Evolutionary conservation across 2,329 filamentous ascomycete species (phyloP).

Genomic region (Nigrograna mackinnonii): DNA sequence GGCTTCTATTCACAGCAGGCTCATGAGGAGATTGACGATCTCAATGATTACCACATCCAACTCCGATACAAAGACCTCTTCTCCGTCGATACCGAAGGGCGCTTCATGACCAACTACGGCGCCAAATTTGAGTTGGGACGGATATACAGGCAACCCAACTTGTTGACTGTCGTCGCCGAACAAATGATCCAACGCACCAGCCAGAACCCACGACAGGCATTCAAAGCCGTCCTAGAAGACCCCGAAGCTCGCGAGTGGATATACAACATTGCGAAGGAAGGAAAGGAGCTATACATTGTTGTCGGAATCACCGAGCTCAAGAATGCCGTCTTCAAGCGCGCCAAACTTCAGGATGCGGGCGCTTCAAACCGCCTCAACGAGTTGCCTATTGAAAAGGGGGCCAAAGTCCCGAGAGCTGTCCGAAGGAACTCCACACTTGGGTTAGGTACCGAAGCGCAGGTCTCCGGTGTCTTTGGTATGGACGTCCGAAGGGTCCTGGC

Average conservation of each 20-base stretch:
- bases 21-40: constrained; percentile 36
- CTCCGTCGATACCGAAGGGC: constrained; percentile 39
- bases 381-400: constrained; percentile 32
- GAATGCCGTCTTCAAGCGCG: constrained; percentile 40
- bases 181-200: constrained; percentile 42
- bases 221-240: constrained; percentile 37
- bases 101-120: constrained; percentile 42
- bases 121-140: constrained; percentile 41
- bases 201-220: constrained; percentile 27
- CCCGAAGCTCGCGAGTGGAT: constrained; percentile 38
- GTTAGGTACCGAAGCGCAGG: constrained; percentile 28
- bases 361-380: constrained; percentile 38
- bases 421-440: constrained; percentile 31
- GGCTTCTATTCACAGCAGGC: constrained; percentile 38
- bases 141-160: constrained; percentile 40
- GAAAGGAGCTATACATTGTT: constrained; percentile 37
- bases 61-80: constrained; percentile 43
- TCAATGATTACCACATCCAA: constrained; percentile 44
- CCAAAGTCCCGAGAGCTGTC: constrained; percentile 34
- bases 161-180: constrained; percentile 38
- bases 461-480: constrained; percentile 43
- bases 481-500: constrained; percentile 34
- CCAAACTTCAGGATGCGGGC: constrained; percentile 38
- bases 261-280: constrained; percentile 25
- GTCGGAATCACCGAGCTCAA: constrained; percentile 42